A percentile compares a stretch with the other conserved stretches of the same genome.
These are phyloP conservation scores for Mytilinidion resinicola DNA, from an alignment of 495 filamentous ascomycete species.

Conservation along the genomic window DNA sequence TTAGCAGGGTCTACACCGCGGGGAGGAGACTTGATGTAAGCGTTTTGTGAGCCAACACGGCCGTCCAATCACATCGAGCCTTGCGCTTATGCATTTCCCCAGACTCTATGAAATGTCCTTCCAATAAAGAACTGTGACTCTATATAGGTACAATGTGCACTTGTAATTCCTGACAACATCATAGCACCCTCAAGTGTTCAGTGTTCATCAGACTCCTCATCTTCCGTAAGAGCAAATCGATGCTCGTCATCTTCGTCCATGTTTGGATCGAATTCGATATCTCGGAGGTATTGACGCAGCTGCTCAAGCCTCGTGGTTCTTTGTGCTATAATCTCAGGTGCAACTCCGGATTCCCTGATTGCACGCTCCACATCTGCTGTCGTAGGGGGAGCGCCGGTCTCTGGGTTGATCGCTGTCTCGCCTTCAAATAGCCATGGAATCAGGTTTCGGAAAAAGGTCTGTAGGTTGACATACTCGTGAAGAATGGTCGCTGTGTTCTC, in stretches of 20 bases:
- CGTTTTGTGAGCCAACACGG: too few relatives aligned
- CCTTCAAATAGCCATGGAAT: not conserved
- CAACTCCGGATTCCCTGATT: conserved; percentile 1
- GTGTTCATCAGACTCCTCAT: not conserved
- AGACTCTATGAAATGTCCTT: too few relatives aligned
- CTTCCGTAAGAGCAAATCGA: not conserved
- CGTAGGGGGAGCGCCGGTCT: conserved; percentile 6
- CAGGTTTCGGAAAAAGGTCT: not conserved
- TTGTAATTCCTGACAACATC: too few relatives aligned
- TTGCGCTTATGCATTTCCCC: too few relatives aligned
- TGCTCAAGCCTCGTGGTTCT: not conserved
- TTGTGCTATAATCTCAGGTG: not conserved
- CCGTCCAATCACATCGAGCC: too few relatives aligned
- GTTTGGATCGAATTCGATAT: not conserved
- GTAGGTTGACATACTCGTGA: not conserved
- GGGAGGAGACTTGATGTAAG: too few relatives aligned
- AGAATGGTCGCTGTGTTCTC: not conserved
- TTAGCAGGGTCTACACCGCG: too few relatives aligned
- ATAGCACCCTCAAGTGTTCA: too few relatives aligned
- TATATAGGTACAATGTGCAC: too few relatives aligned
- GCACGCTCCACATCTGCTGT: not conserved
- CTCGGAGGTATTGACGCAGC: not conserved
- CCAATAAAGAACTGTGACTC: too few relatives aligned
- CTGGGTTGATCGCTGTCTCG: conserved; percentile 3
- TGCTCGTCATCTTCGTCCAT: not conserved